Base-by-base conservation (phyloP, 2,329 filamentous ascomycete genomes). In the Claviceps humidiphila region DNA sequence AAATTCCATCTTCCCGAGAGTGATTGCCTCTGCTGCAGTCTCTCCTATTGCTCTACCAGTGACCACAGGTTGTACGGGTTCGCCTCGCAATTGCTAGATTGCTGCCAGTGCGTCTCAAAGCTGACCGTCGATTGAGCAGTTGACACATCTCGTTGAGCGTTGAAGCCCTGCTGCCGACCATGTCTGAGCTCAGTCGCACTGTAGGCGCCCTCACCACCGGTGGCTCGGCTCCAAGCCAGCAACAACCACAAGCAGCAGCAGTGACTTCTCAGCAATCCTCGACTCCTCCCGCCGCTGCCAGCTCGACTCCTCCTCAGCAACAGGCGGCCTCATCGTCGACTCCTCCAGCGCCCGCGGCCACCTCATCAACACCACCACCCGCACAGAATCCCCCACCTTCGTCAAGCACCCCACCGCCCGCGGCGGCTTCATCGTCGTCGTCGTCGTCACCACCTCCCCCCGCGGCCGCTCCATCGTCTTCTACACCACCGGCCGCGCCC, bases 41-140 rank as follows among this genome's bases (percentile, higher is more conserved):
- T 34, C 30, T 9, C 30, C 30, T 34, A 11, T 34, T 34, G 30
- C 30, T 34, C 9, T 34, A 3, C 30, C 17, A 20, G 17, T 20
- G 17, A 20, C 17, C 30, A 34, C 30, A 34, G 30, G 30, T 34
- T 34, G 30, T 34, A 34, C 30, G 30, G 30, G 4, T 11, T 11
- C 9, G 30, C 4, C 30, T 34, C 30, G 30, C 30, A 34, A 34
- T 34, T 34, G 30, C 30, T 34, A 34, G 30, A 22, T 24, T 24
- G 24, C 24, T 24, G 24, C 24, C 24, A 24, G 5, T 24, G 24
- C 24, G 5, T 24, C 24, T 24, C 11, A 4, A 11, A 34, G 30
- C 30, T 34, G 8, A 34, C 30, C 65, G 63, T 61, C 56, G 64
- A 51, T 58, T 63, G 54, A 48, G 56, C 52, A 52, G 51, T 53